A percentile compares a stretch with the other conserved stretches of the same genome.
phyloP scores from a whole-genome alignment of 2,329 filamentous ascomycete genomes.

The Fusarium sp. region DNA sequence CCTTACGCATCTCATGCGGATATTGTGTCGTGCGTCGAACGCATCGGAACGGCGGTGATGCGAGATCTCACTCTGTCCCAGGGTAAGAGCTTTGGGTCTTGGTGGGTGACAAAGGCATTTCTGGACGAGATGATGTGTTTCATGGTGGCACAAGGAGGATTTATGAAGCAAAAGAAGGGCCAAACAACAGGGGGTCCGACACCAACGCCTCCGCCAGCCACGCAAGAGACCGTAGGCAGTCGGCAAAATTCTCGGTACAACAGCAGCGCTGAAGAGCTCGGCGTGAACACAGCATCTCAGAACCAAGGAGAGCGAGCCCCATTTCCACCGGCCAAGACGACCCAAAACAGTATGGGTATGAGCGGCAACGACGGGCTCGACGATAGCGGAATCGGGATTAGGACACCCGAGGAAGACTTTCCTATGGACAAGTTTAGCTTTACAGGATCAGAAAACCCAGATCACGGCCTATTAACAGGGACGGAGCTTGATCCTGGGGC shows the following conservation, averaged over 20 bases:
- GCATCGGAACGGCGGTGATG: slow-evolving; percentile 80
- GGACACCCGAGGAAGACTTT: slow-evolving; percentile 74
- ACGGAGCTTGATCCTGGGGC: slow-evolving; percentile 42
- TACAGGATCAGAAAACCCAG: slow-evolving; percentile 49
- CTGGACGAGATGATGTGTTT: slow-evolving; percentile 94
- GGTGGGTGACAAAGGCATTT: slow-evolving; percentile 97
- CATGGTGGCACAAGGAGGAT: slow-evolving; percentile 89
- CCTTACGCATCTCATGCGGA: slow-evolving; percentile 78
- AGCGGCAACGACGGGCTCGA: slow-evolving; percentile 66
- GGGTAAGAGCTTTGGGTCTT: slow-evolving; percentile 85
- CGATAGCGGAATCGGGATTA: slow-evolving; percentile 80
- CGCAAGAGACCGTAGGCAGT: slow-evolving; percentile 47
- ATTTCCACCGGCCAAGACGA: slow-evolving; percentile 58
- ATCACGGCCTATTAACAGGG: slow-evolving; percentile 47
- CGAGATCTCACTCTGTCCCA: slow-evolving; percentile 83
- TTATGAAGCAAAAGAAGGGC: slow-evolving; percentile 71
- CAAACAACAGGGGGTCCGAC: slow-evolving; percentile 42
- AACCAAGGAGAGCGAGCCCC: slow-evolving; percentile 62
- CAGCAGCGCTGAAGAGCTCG: slow-evolving; percentile 58
- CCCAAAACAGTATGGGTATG: slow-evolving; percentile 51
- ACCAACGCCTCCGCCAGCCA: slow-evolving; percentile 47
- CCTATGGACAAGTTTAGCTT: slow-evolving; percentile 69
- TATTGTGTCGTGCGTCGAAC: slow-evolving; percentile 80
- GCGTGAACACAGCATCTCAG: slow-evolving; percentile 57
- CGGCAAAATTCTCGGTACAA: slow-evolving; percentile 53